A percentile compares a stretch with the other conserved stretches of the same genome.
phyloP scores from a whole-genome alignment of 192 early-diverging fungal species.

The Umbelopsis ramanniana region DNA sequence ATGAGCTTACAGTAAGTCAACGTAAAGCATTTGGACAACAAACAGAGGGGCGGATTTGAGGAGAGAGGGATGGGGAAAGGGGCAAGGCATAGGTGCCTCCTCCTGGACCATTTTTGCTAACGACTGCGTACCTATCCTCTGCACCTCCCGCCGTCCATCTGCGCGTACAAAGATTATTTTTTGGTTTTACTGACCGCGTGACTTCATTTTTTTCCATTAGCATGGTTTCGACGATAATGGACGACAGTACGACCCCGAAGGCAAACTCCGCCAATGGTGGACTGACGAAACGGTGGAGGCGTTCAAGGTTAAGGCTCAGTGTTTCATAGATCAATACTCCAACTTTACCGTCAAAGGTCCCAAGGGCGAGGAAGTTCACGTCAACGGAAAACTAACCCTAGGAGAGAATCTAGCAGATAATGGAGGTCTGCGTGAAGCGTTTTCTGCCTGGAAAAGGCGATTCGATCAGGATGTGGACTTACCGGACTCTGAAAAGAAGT shows the following conservation, averaged over 20 bases:
- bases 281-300: conserved; percentile 57
- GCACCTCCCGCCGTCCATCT: too few relatives aligned
- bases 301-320: conserved; percentile 57
- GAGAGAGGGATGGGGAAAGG: too few relatives aligned
- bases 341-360: conserved; percentile 50
- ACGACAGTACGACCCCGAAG: conserved; percentile 47
- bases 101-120: too few relatives aligned
- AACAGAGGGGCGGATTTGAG: too few relatives aligned
- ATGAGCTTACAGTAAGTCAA: conserved; percentile 47
- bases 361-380: conserved; percentile 40
- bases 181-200: too few relatives aligned
- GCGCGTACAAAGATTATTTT: too few relatives aligned
- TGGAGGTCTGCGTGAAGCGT: conserved; percentile 56
- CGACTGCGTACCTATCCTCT: too few relatives aligned
- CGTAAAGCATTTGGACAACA: too few relatives aligned
- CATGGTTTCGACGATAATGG: conserved; percentile 62
- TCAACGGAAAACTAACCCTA: conserved; percentile 62
- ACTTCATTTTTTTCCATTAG: conserved; percentile 9
- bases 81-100: too few relatives aligned
- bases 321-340: conserved; percentile 67
- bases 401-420: conserved; percentile 76
- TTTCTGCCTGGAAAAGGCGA: conserved; percentile 37
- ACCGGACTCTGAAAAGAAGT: conserved; percentile 15
- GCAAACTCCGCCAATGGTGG: conserved; percentile 65
- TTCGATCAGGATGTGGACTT: conserved; percentile 31